Percentiles rank a stretch among this genome's conserved stretches.
Conservation (phyloP, 768 basidiomycete species). For the Infundibulicybe gibba region DNA sequence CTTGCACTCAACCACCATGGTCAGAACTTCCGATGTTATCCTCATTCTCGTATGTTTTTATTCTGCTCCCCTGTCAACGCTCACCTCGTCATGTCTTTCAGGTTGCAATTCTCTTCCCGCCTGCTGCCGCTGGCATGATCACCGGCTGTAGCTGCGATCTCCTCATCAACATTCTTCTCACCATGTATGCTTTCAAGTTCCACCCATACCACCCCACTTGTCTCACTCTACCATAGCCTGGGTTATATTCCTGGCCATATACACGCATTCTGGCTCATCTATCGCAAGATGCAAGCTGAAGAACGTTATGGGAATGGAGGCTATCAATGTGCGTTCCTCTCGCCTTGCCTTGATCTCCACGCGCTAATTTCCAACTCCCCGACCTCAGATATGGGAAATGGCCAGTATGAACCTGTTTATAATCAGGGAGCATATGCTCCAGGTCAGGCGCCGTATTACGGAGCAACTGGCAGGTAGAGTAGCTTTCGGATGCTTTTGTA, state of each 20-base stretch:
- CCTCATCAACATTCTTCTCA: slow-evolving; percentile 79
- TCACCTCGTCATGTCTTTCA: slow-evolving; percentile 17
- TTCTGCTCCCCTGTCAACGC: neutral
- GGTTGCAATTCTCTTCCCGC: slow-evolving; percentile 81
- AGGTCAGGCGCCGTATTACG: slow-evolving; percentile 36
- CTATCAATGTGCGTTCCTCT: slow-evolving; percentile 59
- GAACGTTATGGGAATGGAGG: slow-evolving; percentile 77
- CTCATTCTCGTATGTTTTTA: slow-evolving; percentile 63
- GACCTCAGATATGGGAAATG: slow-evolving; percentile 34
- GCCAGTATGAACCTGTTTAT: slow-evolving; percentile 37
- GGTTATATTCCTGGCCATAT: slow-evolving; percentile 74
- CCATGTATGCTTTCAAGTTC: slow-evolving; percentile 48
- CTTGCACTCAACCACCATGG: slow-evolving; percentile 30
- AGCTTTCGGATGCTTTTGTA: too few species aligned
- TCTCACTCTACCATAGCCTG: slow-evolving; percentile 36
- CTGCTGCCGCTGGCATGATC: slow-evolving; percentile 73
- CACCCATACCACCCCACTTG: neutral
- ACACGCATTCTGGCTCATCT: slow-evolving; percentile 89
- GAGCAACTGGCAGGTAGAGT: slow-evolving; percentile 31
- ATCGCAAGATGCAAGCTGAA: slow-evolving; percentile 86
- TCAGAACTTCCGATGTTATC: slow-evolving; percentile 68
- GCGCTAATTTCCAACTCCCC: neutral
- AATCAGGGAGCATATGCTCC: slow-evolving; percentile 15
- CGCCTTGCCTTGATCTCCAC: neutral
- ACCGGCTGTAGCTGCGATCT: slow-evolving; percentile 86